Conservation (phyloP, 208 protist genomes). For the Crithidia acanthocephali region DNA sequence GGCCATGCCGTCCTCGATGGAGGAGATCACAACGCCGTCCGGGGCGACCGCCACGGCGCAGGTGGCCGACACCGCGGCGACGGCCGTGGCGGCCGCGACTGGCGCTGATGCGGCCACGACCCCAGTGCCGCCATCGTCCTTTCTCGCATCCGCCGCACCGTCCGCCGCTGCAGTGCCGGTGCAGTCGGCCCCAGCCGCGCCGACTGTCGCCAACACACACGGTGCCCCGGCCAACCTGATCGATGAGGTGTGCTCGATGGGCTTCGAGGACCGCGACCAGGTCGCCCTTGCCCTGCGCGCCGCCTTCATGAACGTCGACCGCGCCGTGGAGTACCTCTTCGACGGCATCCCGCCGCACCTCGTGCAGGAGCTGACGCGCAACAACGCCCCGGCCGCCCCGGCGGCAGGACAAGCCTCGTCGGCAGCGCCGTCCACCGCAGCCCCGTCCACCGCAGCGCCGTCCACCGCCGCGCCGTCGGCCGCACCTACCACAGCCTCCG, state of each 20-base stretch:
- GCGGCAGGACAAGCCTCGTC: background rate
- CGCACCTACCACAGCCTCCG: background rate
- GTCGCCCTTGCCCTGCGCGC: conserved; percentile 80
- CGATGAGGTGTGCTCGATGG: conserved; percentile 84
- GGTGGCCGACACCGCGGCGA: background rate
- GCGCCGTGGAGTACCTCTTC: conserved; percentile 89
- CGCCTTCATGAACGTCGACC: conserved; percentile 87
- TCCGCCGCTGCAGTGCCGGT: conserved; percentile 2
- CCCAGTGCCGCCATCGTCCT: conserved; percentile 7
- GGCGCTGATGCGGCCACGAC: background rate
- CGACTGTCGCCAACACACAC: conserved; percentile 19
- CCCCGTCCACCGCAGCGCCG: background rate
- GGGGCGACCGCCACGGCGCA: background rate
- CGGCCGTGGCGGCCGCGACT: background rate
- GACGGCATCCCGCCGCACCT: conserved; percentile 71
- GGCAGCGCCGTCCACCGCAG: conserved; percentile 2
- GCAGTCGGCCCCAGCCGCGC: conserved; percentile 6
- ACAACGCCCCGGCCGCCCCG: conserved; percentile 8
- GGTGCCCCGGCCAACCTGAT: conserved; percentile 64
- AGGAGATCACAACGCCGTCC: conserved; percentile 6
- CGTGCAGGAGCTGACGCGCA: conserved; percentile 41
- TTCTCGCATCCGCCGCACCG: conserved; percentile 21
- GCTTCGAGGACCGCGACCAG: conserved; percentile 81
- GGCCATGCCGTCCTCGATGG: background rate
- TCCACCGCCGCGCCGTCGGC: background rate